These are phyloP conservation scores for Kodamaea arcana DNA, from an alignment of 1,139 yeast genomes.

Conservation along the genomic window DNA sequence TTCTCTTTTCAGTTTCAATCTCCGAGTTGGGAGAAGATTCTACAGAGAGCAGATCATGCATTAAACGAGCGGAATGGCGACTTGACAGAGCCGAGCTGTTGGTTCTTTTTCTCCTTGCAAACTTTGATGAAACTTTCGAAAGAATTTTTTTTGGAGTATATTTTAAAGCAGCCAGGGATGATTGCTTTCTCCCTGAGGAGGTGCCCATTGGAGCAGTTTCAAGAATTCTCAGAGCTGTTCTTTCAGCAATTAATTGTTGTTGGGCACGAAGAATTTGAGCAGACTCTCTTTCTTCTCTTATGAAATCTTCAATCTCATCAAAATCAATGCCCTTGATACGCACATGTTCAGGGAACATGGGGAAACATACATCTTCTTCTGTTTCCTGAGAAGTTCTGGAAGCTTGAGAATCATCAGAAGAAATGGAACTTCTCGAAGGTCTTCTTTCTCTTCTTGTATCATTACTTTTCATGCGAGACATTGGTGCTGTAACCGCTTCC, in stretches of 20 bases:
- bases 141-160: constrained; percentile 52
- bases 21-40: neutral
- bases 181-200: constrained; percentile 11
- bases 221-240: constrained; percentile 21
- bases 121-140: constrained; percentile 11
- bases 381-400: constrained; percentile 78
- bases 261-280: constrained; percentile 24
- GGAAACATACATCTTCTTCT: constrained; percentile 97
- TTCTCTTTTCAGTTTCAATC: neutral
- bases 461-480: neutral
- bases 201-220: constrained; percentile 15
- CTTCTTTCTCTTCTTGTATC: constrained; percentile 22
- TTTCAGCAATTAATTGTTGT: constrained; percentile 29
- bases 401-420: constrained; percentile 69
- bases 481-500: neutral
- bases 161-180: constrained; percentile 49
- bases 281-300: constrained; percentile 47
- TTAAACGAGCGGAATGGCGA: neutral
- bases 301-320: constrained; percentile 73
- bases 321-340: constrained; percentile 73
- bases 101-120: neutral
- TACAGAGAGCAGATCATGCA: neutral
- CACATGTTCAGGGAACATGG: constrained; percentile 73
- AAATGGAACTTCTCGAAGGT: constrained; percentile 39
- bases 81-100: constrained; percentile 1